Conservation (phyloP, 208 protist genomes). For the Tritrichomonas musculus region DNA sequence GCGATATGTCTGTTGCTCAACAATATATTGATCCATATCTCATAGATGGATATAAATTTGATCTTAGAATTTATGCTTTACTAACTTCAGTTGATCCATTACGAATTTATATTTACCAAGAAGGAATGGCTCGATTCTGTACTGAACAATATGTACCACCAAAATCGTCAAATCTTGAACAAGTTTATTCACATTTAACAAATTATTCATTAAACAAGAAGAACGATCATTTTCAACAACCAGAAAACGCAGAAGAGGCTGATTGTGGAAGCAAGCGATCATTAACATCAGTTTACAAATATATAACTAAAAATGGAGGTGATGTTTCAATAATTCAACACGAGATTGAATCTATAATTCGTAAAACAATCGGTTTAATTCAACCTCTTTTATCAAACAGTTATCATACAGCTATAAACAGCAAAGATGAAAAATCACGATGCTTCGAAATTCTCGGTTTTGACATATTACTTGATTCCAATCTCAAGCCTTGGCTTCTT, state of each 20-base stretch:
- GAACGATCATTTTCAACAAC: constrained; percentile 9
- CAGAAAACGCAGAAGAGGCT: neutral
- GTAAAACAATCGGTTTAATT: neutral
- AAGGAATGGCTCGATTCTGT: constrained; percentile 49
- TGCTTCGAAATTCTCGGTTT: constrained; percentile 48
- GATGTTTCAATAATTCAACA: neutral
- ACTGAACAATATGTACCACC: constrained; percentile 48
- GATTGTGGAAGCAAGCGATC: constrained; percentile 15
- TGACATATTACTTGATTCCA: constrained; percentile 46
- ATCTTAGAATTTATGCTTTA: constrained; percentile 37
- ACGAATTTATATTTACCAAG: constrained; percentile 52
- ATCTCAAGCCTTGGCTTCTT: constrained; percentile 43
- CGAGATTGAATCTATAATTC: neutral
- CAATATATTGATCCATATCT: constrained; percentile 37
- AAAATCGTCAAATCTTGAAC: constrained; percentile 35
- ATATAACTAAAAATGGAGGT: neutral
- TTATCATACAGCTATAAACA: neutral
- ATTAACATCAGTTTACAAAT: neutral
- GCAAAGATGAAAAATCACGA: neutral
- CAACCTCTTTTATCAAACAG: neutral
- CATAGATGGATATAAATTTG: constrained; percentile 42
- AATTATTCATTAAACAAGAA: constrained; percentile 57
- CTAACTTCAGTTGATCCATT: constrained; percentile 41
- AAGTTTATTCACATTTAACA: constrained; percentile 51
- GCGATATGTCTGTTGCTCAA: constrained; percentile 1